These are phyloP conservation scores for Fusarium sacchari DNA, from an alignment of 2,329 filamentous ascomycete species.

Conservation along the genomic window DNA sequence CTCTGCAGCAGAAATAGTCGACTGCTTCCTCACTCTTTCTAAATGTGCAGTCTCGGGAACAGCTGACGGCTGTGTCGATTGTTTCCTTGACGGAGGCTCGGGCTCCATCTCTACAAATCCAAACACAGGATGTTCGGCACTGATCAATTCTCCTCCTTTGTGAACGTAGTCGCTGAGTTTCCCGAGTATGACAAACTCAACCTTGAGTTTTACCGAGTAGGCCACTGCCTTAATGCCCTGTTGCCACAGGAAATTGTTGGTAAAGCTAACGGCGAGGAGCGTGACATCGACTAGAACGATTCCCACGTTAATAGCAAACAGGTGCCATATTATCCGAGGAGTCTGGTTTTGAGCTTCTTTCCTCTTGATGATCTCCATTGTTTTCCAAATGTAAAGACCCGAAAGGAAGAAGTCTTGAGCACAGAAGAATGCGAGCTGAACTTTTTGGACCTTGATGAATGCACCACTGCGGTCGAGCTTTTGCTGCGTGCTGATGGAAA, in stretches of 20 bases:
- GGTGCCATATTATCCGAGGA: constrained; percentile 29
- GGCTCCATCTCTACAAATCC: constrained; percentile 30
- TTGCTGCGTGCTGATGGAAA: constrained; percentile 6
- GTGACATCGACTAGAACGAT: constrained; percentile 56
- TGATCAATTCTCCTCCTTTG: constrained; percentile 26
- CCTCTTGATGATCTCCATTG: constrained; percentile 16
- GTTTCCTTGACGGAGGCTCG: constrained; percentile 8
- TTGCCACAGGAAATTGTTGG: constrained; percentile 46
- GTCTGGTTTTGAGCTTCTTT: constrained; percentile 12
- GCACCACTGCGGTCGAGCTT: constrained; percentile 1
- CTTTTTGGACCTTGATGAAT: constrained; percentile 17
- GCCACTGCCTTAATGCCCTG: constrained; percentile 49
- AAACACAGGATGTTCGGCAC: constrained; percentile 20
- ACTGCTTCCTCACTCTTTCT: constrained; percentile 12
- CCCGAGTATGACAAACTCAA: constrained; percentile 51
- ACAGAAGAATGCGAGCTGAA: constrained; percentile 28
- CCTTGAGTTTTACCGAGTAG: constrained; percentile 52
- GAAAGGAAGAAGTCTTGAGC: constrained; percentile 29
- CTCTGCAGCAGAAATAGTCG: constrained; percentile 6
- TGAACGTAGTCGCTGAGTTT: constrained; percentile 49
- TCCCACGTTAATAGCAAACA: constrained; percentile 51
- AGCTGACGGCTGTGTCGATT: not conserved
- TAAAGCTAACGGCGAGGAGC: constrained; percentile 47
- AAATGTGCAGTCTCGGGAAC: not conserved
- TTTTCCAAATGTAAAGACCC: constrained; percentile 32